Evolutionary conservation across 306 rosid genomes (phyloP).

Genomic region (barrel medic (Medicago truncatula)): DNA sequence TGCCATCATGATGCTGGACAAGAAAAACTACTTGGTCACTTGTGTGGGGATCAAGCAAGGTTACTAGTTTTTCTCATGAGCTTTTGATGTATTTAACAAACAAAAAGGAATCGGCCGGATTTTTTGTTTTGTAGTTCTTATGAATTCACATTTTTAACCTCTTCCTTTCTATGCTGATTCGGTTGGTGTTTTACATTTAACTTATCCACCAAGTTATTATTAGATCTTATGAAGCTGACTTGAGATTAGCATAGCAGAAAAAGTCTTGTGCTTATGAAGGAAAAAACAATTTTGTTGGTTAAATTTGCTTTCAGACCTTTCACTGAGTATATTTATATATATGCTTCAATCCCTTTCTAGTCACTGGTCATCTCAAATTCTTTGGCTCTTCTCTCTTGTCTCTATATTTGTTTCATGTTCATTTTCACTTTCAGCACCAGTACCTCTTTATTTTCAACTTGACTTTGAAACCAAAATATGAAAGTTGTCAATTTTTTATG

Average conservation of each 20-base stretch:
- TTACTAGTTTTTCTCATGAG: constrained; percentile 7
- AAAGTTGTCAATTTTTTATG: constrained; percentile 6
- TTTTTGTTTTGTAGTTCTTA: background rate
- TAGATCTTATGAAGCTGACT: constrained; percentile 5
- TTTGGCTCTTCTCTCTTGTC: background rate
- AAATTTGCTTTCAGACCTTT: background rate
- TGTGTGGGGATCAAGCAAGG: background rate
- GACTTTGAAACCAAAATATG: background rate
- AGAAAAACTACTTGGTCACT: constrained; percentile 6
- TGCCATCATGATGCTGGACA: constrained; percentile 37
- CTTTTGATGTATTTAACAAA: constrained; percentile 19
- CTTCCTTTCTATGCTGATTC: background rate
- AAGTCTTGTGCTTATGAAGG: background rate
- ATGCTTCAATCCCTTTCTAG: background rate
- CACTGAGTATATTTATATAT: background rate
- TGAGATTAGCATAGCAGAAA: background rate
- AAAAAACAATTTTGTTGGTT: background rate
- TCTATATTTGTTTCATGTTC: background rate
- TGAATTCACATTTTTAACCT: background rate
- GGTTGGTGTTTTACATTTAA: constrained; percentile 2
- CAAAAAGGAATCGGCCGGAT: constrained; percentile 1
- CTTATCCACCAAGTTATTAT: constrained; percentile 1
- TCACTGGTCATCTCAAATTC: background rate
- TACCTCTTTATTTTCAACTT: background rate
- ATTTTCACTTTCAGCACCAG: background rate